These are phyloP conservation scores for Haberlea rhodopensis DNA, from an alignment of 257 asterid species.

Conservation along the genomic window DNA sequence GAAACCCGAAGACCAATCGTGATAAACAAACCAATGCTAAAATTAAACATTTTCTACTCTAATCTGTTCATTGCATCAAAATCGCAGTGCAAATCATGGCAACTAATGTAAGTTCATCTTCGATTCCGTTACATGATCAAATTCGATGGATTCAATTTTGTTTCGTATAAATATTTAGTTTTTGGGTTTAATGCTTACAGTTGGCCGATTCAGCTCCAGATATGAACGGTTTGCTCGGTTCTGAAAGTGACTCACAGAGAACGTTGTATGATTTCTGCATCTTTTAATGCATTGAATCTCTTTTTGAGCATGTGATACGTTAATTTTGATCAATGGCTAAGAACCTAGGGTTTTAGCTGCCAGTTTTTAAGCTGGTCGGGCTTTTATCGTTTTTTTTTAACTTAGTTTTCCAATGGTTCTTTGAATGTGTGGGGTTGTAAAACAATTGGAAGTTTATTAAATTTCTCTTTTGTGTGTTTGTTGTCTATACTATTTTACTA, in stretches of 20 bases:
- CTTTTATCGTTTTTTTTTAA: neutral
- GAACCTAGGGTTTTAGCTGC: conserved; percentile 38
- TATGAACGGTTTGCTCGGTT: conserved; percentile 43
- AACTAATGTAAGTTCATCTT: conserved; percentile 33
- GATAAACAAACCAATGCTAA: neutral
- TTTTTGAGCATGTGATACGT: conserved; percentile 28
- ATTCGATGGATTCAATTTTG: neutral
- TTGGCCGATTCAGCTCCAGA: conserved; percentile 51
- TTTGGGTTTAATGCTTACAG: conserved; percentile 33
- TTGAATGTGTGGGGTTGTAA: neutral
- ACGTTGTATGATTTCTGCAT: conserved; percentile 52
- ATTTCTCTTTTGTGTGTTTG: neutral
- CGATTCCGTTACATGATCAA: neutral
- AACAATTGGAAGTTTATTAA: neutral
- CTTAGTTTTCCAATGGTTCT: neutral
- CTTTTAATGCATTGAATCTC: neutral
- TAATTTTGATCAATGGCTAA: neutral
- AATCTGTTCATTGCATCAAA: conserved; percentile 5
- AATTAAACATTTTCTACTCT: conserved; percentile 5
- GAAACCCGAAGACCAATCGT: conserved; percentile 22
- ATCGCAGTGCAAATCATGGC: conserved; percentile 16
- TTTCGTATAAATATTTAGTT: neutral
- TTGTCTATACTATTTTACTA: neutral
- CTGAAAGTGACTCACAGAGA: conserved; percentile 69
- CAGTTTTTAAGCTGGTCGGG: neutral